A percentile compares a stretch with the other conserved stretches of the same genome.
Conservation (phyloP, 441 rosid genomes). For the Melianthus villosus region DNA sequence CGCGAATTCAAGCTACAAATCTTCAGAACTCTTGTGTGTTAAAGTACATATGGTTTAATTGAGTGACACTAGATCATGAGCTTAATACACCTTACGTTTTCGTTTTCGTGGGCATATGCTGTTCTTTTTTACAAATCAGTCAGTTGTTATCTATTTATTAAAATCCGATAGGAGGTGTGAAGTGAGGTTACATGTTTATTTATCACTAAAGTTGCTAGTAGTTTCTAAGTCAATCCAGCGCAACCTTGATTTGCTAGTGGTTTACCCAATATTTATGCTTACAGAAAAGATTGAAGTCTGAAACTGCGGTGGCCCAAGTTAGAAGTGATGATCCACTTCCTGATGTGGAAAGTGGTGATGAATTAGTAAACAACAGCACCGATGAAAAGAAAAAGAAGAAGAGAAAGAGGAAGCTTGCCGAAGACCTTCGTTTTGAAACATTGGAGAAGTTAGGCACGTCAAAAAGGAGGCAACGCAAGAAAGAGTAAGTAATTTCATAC, state of each 20-base stretch:
- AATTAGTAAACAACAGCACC: conserved; percentile 3
- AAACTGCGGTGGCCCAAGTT: conserved; percentile 12
- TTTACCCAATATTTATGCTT: conserved; percentile 1
- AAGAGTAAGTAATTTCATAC: conserved; percentile 34
- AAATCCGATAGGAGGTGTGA: too few species aligned
- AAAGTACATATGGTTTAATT: too few species aligned
- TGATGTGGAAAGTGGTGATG: conserved; percentile 12
- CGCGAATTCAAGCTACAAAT: too few species aligned
- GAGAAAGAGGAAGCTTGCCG: conserved; percentile 41
- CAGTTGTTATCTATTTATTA: too few species aligned
- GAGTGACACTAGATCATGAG: too few species aligned
- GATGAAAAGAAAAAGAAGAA: conserved; percentile 41
- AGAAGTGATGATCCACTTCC: conserved; percentile 14
- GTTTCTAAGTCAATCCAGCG: too few species aligned
- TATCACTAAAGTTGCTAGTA: too few species aligned
- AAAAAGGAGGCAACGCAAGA: conserved; percentile 48
- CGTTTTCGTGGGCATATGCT: too few species aligned
- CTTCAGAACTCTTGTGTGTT: too few species aligned
- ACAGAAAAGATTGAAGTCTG: conserved; percentile 18
- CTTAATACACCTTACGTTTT: too few species aligned
- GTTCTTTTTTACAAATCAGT: too few species aligned
- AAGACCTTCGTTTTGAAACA: conserved; percentile 53
- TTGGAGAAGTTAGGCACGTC: conserved; percentile 21
- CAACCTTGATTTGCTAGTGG: background rate
- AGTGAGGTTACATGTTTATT: too few species aligned